These are phyloP conservation scores for Tricholoma flavovirens DNA, from an alignment of 768 basidiomycete genomes.

Conservation along the genomic window DNA sequence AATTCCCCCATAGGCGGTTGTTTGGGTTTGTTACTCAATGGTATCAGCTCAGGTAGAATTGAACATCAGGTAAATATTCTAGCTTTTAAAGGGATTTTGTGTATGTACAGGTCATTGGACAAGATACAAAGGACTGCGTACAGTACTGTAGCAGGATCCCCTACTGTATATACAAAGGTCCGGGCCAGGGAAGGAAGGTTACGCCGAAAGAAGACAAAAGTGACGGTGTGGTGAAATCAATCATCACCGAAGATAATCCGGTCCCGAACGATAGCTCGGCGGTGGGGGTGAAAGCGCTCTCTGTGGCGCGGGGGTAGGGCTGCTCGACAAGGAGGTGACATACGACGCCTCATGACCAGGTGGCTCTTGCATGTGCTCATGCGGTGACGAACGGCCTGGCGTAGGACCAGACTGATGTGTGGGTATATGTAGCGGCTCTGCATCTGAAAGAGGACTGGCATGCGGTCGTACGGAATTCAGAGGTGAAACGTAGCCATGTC, in stretches of 20 bases:
- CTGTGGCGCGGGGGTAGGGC: not conserved
- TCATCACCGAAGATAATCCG: not conserved
- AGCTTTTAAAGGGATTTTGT: not conserved
- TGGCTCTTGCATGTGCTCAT: constrained; percentile 18
- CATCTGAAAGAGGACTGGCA: not conserved
- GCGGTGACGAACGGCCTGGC: not conserved
- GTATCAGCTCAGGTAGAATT: too few relatives aligned
- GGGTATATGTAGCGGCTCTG: not conserved
- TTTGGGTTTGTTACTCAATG: not conserved
- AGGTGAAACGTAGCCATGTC: not conserved
- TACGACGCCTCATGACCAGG: constrained; percentile 15
- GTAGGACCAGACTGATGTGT: not conserved
- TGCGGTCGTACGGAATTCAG: not conserved
- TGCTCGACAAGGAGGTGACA: constrained; percentile 15
- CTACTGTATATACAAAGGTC: not conserved
- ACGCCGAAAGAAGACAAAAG: not conserved
- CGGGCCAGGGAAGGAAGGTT: not conserved
- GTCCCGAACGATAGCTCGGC: constrained; percentile 6
- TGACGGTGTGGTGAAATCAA: not conserved
- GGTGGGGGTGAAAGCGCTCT: constrained; percentile 6
- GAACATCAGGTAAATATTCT: not conserved
- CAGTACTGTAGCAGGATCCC: not conserved
- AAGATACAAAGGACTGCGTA: not conserved
- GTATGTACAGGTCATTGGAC: not conserved
- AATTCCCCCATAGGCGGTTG: not conserved